A percentile compares a stretch with the other conserved stretches of the same genome.
Conservation (phyloP, 2,329 filamentous ascomycete genomes). For the Fusarium coicis region DNA sequence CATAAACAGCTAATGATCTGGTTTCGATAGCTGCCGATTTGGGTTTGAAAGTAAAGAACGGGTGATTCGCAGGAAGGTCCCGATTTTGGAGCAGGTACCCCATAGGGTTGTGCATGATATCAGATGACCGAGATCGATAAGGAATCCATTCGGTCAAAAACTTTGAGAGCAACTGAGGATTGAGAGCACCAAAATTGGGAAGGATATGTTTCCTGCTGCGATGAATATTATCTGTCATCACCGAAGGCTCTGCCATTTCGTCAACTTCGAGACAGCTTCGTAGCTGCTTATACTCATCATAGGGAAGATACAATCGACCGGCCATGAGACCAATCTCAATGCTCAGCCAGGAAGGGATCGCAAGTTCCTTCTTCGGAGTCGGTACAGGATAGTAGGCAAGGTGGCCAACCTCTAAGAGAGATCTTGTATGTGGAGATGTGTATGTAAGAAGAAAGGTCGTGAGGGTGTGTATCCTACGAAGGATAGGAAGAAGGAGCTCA, state of each 20-base stretch:
- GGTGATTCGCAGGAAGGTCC: neutral
- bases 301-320: neutral
- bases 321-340: slow-evolving; percentile 3
- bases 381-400: neutral
- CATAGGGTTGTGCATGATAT: slow-evolving; percentile 2
- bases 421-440: neutral
- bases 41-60: neutral
- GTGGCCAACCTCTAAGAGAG: neutral
- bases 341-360: neutral
- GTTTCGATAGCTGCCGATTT: neutral
- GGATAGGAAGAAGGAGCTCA: neutral
- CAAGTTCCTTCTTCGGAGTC: neutral
- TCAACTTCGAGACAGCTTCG: neutral
- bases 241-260: no score
- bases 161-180: neutral
- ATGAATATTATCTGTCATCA: accelerated
- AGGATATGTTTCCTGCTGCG: neutral
- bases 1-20: neutral
- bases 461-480: neutral
- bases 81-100: neutral
- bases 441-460: neutral
- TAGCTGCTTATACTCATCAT: neutral
- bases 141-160: neutral
- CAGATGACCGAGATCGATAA: neutral
- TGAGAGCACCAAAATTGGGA: neutral